Evolutionary conservation across 768 basidiomycete genomes (phyloP), one percentile per base, ranked within the genome.

Genomic region (Cystobasidium onofrii): DNA sequence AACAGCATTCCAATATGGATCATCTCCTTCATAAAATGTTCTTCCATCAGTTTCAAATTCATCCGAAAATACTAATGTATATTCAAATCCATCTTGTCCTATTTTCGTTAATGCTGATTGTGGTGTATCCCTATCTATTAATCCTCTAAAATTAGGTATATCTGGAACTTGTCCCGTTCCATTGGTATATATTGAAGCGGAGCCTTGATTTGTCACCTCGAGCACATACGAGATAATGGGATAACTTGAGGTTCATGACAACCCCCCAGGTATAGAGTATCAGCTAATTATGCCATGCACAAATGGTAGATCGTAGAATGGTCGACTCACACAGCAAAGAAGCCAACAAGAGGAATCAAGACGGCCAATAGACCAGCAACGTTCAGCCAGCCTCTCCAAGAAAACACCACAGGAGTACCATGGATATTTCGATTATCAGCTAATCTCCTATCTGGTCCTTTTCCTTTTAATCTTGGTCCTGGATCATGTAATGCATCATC

Each of bases 31-130:
- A 85, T 77, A 92, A 85, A 87, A 90, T 81, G 84, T 90, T 82
- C 80, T 87, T 75, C 84, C 93, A 76, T 83, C 89, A 80, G 75
- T 86, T 83, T 87, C 88, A 85, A 88, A 95, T 81, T 91, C 90
- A 80, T 91, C 90, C 71, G 90, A 91, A 83, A 93, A 98, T 1
- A 91, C 89, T 34, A 99, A 86, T 67, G 88, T 83, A n/a, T 76
- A 64, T n/a, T n/a, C 39, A n/a, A 65, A 55, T n/a, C 75, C 75
- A 41, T 73, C 72, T 33, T 33, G 50, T 62, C 62, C 60, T 31
- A 46, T 46, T 36, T 46, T 44, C 6, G 62, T 73, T n/a, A 54
- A 36, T n/a, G 66, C 72, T 50, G 39, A 44, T 20, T 63, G 67
- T 9, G 72, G 72, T 13, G 72, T 73, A 65, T 73, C 43, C 25